A percentile compares a stretch with the other conserved stretches of the same genome.
These are phyloP conservation scores for Annulohypoxylon nitens DNA, from an alignment of 495 filamentous ascomycete genomes.

Conservation along the genomic window DNA sequence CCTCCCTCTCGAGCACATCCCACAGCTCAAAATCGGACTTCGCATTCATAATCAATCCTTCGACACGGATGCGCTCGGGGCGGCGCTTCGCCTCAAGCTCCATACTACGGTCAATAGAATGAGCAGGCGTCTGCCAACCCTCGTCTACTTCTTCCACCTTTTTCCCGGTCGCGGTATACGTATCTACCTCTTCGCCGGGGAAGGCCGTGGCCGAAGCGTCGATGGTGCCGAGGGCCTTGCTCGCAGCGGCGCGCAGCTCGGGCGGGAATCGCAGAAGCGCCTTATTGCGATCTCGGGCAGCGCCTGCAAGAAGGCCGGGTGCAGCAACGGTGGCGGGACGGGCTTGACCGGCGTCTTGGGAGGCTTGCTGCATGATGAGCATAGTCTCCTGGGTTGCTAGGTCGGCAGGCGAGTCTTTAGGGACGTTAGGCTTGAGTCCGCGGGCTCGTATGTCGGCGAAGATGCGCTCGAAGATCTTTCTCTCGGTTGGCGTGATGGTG, in stretches of 20 bases:
- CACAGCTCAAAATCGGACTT: conserved; percentile 77
- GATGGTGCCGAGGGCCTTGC: conserved; percentile 52
- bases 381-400: conserved; percentile 31
- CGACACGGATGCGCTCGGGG: conserved; percentile 60
- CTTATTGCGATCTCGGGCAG: conserved; percentile 48
- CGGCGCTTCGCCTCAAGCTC: conserved; percentile 55
- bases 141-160: conserved; percentile 49
- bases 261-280: conserved; percentile 59
- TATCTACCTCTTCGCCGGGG: conserved; percentile 8
- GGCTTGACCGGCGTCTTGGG: conserved; percentile 34
- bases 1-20: conserved; percentile 75
- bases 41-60: conserved; percentile 61
- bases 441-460: conserved; percentile 65
- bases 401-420: background rate
- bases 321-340: conserved; percentile 25
- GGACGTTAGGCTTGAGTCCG: conserved; percentile 40
- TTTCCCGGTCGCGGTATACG: conserved; percentile 9
- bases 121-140: conserved; percentile 41
- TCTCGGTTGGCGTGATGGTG: conserved; percentile 71
- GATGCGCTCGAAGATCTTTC: conserved; percentile 68
- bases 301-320: conserved; percentile 21
- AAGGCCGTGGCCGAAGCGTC: conserved; percentile 14
- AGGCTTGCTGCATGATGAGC: conserved; percentile 55
- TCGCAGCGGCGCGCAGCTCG: conserved; percentile 56
- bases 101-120: conserved; percentile 45